Base-by-base conservation (phyloP, 257 asterid species). In the Jacaranda mimosifolia region DNA sequence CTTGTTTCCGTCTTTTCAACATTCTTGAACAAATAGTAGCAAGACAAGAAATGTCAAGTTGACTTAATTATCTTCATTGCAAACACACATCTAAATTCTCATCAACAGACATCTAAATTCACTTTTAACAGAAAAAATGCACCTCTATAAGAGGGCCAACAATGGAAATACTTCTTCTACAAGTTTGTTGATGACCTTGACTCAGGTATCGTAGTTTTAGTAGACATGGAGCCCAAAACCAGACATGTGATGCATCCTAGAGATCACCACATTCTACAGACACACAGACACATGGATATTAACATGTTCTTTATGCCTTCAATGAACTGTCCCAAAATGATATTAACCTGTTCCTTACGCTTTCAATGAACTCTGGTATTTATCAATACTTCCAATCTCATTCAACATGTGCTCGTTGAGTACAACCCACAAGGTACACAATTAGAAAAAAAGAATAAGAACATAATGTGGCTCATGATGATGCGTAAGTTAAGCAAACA, bases 131-230 rank as follows among this genome's bases (percentile, higher is more conserved):
- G 32, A 17, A 17, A 13, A 49, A 77, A 67, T 73, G 14, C 39
- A 95, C 99, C 97, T 95, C 99, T 40, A 95, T 95, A 5, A 95
- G 91, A 78, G 98, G 99, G 76, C 99, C 99, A 81, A 95, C 97
- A 83, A 93, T 93, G 48, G 99, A 89, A 76, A 95, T 39, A 95
- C 99, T 90, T 95, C 99, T 79, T 93, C 99, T 1, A 98, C 94
- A 49, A 95, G 94, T 84, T 83, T 87, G 87, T 89, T 93, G 82
- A 95, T 95, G 80, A 95, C 98, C 87, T 88, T 93, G 58, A 98
- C 98, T 39, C 99, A 89, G 15, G 99, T 97, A 78, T 95, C 99
- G 81, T 95, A 95, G 79, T 93, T 93, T 78, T 95, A 93, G 90
- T 95, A 95, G 62, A 95, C 99, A 72, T 98, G 99, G 87, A 93